Evolutionary conservation across 371 early-diverging fungal genomes (phyloP).

Genomic region (Thermomucor indicae-seudaticae): DNA sequence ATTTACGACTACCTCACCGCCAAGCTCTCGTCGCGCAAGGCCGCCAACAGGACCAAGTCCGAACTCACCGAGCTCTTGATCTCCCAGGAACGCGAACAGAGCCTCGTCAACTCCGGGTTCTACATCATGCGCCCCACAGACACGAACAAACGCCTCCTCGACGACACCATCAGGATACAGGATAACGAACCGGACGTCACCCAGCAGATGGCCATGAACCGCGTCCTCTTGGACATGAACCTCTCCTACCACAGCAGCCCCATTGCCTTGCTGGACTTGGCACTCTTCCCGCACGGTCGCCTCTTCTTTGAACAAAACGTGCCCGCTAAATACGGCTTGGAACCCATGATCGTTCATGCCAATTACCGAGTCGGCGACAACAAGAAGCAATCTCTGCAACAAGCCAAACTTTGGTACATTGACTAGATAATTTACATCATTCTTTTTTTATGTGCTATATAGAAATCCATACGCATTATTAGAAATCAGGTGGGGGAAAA

Average conservation of each 20-base stretch:
- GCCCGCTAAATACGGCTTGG: slow-evolving; percentile 30
- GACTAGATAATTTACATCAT: too few species aligned
- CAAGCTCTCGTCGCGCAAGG: slow-evolving; percentile 25
- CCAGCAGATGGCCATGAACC: slow-evolving; percentile 49
- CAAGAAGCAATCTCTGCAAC: slow-evolving; percentile 44
- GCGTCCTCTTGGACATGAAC: slow-evolving; percentile 35
- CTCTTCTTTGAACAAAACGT: slow-evolving; percentile 35
- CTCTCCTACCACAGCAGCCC: slow-evolving; percentile 37
- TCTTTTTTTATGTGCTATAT: too few species aligned
- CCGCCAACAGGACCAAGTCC: too few species aligned
- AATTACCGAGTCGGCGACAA: slow-evolving; percentile 49
- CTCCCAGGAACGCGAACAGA: slow-evolving; percentile 40
- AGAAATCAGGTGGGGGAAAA: too few species aligned
- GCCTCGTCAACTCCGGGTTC: slow-evolving; percentile 43
- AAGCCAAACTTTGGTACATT: slow-evolving; percentile 40
- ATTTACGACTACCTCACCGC: slow-evolving; percentile 35
- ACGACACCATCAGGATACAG: slow-evolving; percentile 36
- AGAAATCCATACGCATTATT: too few species aligned
- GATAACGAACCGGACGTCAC: slow-evolving; percentile 41
- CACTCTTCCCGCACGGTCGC: slow-evolving; percentile 44
- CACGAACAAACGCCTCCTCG: slow-evolving; percentile 38
- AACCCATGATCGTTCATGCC: slow-evolving; percentile 47
- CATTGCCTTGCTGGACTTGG: slow-evolving; percentile 32
- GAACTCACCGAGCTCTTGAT: slow-evolving; percentile 37
- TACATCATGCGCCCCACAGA: slow-evolving; percentile 43